These are phyloP conservation scores for Jackrogersella multiformis DNA, from an alignment of 495 filamentous ascomycete genomes.

Conservation along the genomic window DNA sequence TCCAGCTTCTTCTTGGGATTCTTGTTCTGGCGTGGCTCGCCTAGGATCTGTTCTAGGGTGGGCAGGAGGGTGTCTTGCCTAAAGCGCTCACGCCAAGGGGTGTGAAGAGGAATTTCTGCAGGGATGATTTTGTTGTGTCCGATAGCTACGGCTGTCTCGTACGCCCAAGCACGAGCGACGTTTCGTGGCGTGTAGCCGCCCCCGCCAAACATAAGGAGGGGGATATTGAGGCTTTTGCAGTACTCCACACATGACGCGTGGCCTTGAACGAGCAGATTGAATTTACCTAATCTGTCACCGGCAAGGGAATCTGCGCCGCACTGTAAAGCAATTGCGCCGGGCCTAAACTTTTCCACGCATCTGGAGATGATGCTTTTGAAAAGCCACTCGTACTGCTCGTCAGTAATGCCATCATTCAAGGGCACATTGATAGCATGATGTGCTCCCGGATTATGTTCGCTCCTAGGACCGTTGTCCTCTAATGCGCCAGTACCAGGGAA, in stretches of 20 bases:
- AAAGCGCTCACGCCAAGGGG: conserved; percentile 83
- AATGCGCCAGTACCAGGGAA: conserved; percentile 96
- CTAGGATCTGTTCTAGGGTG: conserved; percentile 71
- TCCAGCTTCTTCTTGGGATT: conserved; percentile 80
- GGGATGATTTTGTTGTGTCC: conserved; percentile 76
- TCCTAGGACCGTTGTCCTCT: conserved; percentile 86
- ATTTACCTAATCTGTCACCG: conserved; percentile 90
- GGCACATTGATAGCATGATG: conserved; percentile 97
- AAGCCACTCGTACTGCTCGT: conserved; percentile 85
- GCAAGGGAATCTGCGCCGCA: conserved; percentile 96
- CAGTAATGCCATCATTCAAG: conserved; percentile 93
- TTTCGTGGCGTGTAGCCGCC: conserved; percentile 98
- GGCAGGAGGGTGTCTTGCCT: conserved; percentile 85
- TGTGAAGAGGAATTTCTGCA: conserved; percentile 73
- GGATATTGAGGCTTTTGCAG: conserved; percentile 78
- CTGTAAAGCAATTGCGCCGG: conserved; percentile 90
- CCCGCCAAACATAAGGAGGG: conserved; percentile 89
- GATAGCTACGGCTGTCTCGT: conserved; percentile 92
- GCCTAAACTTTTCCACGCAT: conserved; percentile 78
- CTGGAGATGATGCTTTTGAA: conserved; percentile 82
- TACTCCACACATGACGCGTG: conserved; percentile 92
- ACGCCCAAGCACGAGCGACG: conserved; percentile 94
- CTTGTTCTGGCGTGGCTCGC: conserved; percentile 72
- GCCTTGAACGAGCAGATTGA: conserved; percentile 94
- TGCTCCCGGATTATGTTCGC: conserved; percentile 87